Conservation (phyloP, 257 asterid genomes). For the Rauvolfia tetraphylla region DNA sequence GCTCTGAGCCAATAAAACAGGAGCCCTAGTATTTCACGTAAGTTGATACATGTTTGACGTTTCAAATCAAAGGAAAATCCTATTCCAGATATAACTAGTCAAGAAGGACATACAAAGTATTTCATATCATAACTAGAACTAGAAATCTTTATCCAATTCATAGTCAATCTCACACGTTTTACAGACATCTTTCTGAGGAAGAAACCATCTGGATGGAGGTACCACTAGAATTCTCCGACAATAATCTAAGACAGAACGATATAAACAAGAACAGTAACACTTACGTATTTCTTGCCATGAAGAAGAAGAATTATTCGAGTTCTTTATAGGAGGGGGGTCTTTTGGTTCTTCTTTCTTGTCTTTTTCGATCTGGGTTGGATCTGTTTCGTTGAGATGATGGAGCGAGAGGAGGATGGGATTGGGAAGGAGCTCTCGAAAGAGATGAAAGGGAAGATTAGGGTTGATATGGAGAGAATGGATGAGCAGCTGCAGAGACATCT, state of each 20-base stretch:
- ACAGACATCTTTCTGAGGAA: neutral
- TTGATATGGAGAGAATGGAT: slow-evolving; percentile 10
- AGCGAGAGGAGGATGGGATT: neutral
- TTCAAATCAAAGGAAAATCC: neutral
- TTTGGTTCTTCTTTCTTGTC: neutral
- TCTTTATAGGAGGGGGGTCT: neutral
- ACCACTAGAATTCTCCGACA: neutral
- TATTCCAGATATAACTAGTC: neutral
- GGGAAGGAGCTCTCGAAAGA: neutral
- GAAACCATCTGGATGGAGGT: neutral
- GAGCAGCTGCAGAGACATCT: neutral
- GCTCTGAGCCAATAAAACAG: neutral
- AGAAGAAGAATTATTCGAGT: neutral
- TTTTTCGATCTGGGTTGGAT: neutral
- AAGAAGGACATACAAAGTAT: neutral
- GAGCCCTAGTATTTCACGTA: neutral
- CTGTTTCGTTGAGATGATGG: neutral
- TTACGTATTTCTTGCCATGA: neutral
- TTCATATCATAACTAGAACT: neutral
- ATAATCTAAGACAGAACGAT: neutral
- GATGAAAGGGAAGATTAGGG: slow-evolving; percentile 7
- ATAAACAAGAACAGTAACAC: neutral
- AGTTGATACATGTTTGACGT: no score
- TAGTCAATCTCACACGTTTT: neutral
- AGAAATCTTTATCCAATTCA: neutral